Evolutionary conservation across 306 rosid genomes (phyloP).

Genomic region (Ormosia emarginata): DNA sequence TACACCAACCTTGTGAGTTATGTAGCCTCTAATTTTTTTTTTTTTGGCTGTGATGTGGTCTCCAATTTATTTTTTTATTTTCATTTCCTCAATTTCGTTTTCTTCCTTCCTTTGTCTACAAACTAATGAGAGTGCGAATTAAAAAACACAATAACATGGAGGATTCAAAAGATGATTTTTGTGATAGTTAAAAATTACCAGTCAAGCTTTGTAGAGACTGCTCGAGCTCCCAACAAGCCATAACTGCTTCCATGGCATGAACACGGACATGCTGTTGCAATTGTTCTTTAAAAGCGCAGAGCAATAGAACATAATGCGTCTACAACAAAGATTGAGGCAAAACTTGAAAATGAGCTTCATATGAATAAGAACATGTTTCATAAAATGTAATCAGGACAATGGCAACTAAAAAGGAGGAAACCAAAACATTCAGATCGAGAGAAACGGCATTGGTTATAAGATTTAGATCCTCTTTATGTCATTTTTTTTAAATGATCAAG

Average conservation of each 20-base stretch:
- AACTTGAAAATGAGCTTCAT: background rate
- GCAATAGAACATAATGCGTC: constrained; percentile 64
- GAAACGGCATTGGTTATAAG: background rate
- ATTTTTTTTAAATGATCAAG: too few species aligned
- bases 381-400: background rate
- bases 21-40: too few species aligned
- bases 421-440: background rate
- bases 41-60: too few species aligned
- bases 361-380: background rate
- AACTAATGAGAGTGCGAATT: background rate
- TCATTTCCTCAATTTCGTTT: background rate
- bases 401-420: background rate
- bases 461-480: too few species aligned
- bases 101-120: background rate
- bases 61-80: background rate
- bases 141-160: background rate
- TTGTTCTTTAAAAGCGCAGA: constrained; percentile 68
- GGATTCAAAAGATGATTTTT: background rate
- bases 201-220: constrained; percentile 72
- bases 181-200: constrained; percentile 32
- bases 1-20: too few species aligned
- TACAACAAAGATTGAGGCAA: constrained; percentile 9
- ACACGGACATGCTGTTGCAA: constrained; percentile 72
- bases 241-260: constrained; percentile 82
- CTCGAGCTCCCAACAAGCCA: constrained; percentile 82